These are phyloP conservation scores for Plantago coronopus DNA, from an alignment of 305 asterid species.

Conservation along the genomic window DNA sequence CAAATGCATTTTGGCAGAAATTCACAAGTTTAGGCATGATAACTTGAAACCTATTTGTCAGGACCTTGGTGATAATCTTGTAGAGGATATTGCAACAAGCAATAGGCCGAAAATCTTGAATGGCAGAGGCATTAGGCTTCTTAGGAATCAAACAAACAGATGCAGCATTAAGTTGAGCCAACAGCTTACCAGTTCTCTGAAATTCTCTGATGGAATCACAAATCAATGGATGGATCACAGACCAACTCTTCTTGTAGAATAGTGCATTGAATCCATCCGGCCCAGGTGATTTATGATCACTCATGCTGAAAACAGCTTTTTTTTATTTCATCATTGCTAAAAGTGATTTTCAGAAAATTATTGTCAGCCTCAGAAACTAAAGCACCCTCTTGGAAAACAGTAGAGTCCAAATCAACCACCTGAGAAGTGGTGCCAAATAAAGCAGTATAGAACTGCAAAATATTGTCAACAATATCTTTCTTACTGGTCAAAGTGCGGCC, in stretches of 20 bases:
- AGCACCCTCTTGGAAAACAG: background rate
- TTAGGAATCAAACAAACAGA: background rate
- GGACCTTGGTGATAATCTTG: background rate
- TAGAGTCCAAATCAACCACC: background rate
- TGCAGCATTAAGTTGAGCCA: background rate
- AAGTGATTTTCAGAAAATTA: background rate
- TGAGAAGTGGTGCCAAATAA: background rate
- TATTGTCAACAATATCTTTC: too few relatives aligned
- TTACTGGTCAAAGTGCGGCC: too few relatives aligned
- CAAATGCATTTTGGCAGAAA: too few relatives aligned
- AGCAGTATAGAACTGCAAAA: background rate
- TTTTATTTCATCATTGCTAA: background rate
- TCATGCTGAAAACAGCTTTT: background rate
- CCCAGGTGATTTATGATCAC: background rate
- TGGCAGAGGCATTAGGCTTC: background rate
- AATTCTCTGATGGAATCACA: background rate
- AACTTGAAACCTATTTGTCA: background rate
- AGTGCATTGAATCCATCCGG: background rate
- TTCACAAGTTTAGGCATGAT: too few relatives aligned
- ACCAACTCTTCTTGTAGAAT: background rate
- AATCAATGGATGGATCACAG: too few relatives aligned
- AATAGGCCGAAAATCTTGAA: background rate
- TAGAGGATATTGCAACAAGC: background rate
- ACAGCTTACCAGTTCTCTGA: background rate
- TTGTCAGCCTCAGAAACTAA: background rate